These are phyloP conservation scores for Hippophae tibetana DNA, from an alignment of 306 rosid species.

Conservation along the genomic window DNA sequence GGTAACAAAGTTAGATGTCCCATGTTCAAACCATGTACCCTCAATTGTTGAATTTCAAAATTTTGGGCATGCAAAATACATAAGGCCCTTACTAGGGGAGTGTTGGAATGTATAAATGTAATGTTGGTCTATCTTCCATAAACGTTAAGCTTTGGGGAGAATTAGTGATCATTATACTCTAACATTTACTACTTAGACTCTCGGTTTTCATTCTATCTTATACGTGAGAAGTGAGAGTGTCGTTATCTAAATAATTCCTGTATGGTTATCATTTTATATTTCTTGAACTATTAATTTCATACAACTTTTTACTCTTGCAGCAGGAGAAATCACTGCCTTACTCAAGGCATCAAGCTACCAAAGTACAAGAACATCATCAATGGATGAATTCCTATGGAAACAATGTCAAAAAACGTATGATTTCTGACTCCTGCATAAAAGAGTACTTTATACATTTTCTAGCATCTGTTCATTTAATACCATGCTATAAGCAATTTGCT, in stretches of 20 bases:
- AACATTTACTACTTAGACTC: too few relatives aligned
- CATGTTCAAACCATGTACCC: too few relatives aligned
- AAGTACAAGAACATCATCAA: slow-evolving; percentile 29
- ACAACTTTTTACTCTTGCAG: slow-evolving; percentile 8
- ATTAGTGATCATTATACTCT: too few relatives aligned
- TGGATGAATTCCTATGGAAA: slow-evolving; percentile 35
- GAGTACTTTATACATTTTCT: slow-evolving; percentile 1
- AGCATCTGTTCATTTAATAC: slow-evolving; percentile 13
- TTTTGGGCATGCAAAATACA: too few relatives aligned
- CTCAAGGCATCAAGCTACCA: slow-evolving; percentile 28
- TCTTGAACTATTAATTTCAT: background rate
- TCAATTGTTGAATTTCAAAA: too few relatives aligned
- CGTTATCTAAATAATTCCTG: slow-evolving; percentile 8
- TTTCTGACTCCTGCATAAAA: slow-evolving; percentile 7
- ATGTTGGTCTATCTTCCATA: too few relatives aligned
- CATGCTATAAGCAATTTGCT: slow-evolving; percentile 21
- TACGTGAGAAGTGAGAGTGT: too few relatives aligned
- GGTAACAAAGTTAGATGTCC: too few relatives aligned
- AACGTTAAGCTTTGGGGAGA: too few relatives aligned
- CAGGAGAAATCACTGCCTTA: slow-evolving; percentile 44
- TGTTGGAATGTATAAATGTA: too few relatives aligned
- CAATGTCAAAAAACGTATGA: slow-evolving; percentile 38
- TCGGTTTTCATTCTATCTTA: too few relatives aligned
- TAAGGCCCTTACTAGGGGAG: too few relatives aligned
- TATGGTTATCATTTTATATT: background rate